A percentile compares a stretch with the other conserved stretches of the same genome.
Conservation (phyloP, 148 eudicot genomes). For the Arbutus unedo region DNA sequence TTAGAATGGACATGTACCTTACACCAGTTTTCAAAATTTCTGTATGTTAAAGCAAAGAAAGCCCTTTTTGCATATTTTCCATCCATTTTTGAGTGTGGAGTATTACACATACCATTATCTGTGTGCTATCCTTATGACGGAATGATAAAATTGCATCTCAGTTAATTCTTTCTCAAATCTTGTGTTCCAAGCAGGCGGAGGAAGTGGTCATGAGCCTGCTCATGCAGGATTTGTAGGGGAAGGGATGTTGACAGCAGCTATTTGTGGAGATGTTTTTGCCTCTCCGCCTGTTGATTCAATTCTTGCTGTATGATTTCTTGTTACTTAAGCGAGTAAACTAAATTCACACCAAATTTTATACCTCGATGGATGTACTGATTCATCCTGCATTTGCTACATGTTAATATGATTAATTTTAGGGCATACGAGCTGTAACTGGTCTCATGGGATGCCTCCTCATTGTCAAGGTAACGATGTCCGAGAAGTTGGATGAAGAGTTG, state of each 20-base stretch:
- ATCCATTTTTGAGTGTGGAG: not conserved
- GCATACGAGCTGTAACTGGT: slow-evolving; percentile 95
- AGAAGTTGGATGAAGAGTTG: not conserved
- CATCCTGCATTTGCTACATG: slow-evolving; percentile 11
- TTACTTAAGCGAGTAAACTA: not conserved
- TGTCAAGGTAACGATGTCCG: slow-evolving; percentile 57
- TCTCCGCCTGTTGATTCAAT: slow-evolving; percentile 89
- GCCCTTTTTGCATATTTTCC: no score
- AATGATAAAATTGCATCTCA: not conserved
- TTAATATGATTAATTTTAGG: slow-evolving; percentile 41
- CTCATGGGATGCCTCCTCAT: slow-evolving; percentile 88
- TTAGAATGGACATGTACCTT: not conserved
- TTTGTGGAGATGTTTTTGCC: slow-evolving; percentile 96
- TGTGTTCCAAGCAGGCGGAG: slow-evolving; percentile 60
- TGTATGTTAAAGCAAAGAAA: not conserved
- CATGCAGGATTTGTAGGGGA: slow-evolving; percentile 98
- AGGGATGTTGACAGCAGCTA: slow-evolving; percentile 97
- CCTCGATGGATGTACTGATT: not conserved
- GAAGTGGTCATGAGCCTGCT: slow-evolving; percentile 99
- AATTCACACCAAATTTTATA: not conserved
- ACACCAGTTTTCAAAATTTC: not conserved
- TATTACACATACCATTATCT: not conserved
- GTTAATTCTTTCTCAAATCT: not conserved
- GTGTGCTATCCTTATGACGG: not conserved
- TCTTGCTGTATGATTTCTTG: slow-evolving; percentile 69